Evolutionary conservation across 805 yeast genomes (phyloP), one percentile per base, ranked within the genome.

Genomic region (Ogataea zsoltii): DNA sequence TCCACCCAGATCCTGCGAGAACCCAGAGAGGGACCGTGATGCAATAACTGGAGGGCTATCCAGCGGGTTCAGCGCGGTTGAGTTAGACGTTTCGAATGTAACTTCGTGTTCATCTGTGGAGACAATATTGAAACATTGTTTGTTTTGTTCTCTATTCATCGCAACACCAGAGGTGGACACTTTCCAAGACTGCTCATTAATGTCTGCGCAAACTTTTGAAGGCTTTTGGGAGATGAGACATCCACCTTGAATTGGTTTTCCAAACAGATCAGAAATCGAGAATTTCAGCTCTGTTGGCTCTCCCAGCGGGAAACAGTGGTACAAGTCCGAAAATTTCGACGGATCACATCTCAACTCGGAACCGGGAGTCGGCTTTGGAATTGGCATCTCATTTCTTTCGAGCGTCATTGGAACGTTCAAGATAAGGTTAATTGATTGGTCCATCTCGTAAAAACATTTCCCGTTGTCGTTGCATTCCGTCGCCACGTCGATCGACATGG

Each of bases 1-100:
- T 0, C 96, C 97, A 46, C 98, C 98, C 48, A 80, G 75, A 58
- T 89, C 97, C 62, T 87, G 96, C 2, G 96, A 90, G 59, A 84
- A 85, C 0, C 98, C 97, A 0, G 96, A 88, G 42, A 92, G 74
- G 0, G 97, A 87, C 49, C 99, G 77, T 16, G 94, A 84, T 0
- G 85, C 95, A 44, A 61, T 63, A 2, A 94, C 69, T 1, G 94
- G 94, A 0, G 89, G 88, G 2, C 58, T 51, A 2, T 60, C 64
- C 0, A 71, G 50, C 0, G 71, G 68, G 1, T 64, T 57, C 3
- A 79, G 74, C 1, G 61, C 49, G 0, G 72, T 55, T 7, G 86
- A 74, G 49, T 83, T 68, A 0, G 60, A 51, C 0, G 90, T 67
- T 3, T 51, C 51, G 51, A 81, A 69, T 5, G 48, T 51, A 38